A percentile compares a stretch with the other conserved stretches of the same genome.
These are phyloP conservation scores for Aspergillus sclerotiicarbonarius DNA, from an alignment of 495 filamentous ascomycete species.

Conservation along the genomic window DNA sequence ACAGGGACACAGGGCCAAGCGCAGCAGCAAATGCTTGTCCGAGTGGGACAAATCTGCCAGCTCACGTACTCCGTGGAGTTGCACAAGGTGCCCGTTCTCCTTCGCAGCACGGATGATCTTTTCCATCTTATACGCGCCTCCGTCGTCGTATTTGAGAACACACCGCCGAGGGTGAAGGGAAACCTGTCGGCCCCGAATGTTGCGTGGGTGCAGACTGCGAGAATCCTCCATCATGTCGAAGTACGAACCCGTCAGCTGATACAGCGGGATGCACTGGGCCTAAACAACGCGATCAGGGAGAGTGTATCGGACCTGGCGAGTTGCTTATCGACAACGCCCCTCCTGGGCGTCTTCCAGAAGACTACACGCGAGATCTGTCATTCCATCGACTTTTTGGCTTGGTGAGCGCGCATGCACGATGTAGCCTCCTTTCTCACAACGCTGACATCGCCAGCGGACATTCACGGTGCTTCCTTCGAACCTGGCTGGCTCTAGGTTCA, in stretches of 20 bases:
- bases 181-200: background rate
- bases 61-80: constrained; percentile 35
- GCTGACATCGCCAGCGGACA: constrained; percentile 13
- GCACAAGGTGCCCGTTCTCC: constrained; percentile 20
- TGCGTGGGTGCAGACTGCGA: constrained; percentile 3
- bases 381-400: constrained; percentile 41
- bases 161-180: constrained; percentile 2
- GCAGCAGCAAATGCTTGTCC: constrained; percentile 27
- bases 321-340: constrained; percentile 17
- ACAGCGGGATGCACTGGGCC: constrained; percentile 2
- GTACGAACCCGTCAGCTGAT: constrained; percentile 6
- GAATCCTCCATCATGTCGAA: constrained; percentile 12
- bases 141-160: constrained; percentile 30
- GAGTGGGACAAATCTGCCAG: constrained; percentile 27
- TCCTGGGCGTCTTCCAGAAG: constrained; percentile 39
- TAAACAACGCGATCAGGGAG: constrained; percentile 16
- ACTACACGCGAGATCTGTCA: constrained; percentile 41
- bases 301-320: constrained; percentile 11
- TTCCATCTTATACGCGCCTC: constrained; percentile 33
- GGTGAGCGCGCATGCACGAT: constrained; percentile 6
- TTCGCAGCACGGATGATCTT: constrained; percentile 24
- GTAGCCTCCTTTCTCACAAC: no score
- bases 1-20: constrained; percentile 3
- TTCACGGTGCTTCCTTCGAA: constrained; percentile 41
- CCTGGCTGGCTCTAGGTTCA: constrained; percentile 43